Percentiles rank a stretch among this genome's conserved stretches.
phyloP scores from a whole-genome alignment of 331 rosid genomes.

The Telfairia occidentalis region DNA sequence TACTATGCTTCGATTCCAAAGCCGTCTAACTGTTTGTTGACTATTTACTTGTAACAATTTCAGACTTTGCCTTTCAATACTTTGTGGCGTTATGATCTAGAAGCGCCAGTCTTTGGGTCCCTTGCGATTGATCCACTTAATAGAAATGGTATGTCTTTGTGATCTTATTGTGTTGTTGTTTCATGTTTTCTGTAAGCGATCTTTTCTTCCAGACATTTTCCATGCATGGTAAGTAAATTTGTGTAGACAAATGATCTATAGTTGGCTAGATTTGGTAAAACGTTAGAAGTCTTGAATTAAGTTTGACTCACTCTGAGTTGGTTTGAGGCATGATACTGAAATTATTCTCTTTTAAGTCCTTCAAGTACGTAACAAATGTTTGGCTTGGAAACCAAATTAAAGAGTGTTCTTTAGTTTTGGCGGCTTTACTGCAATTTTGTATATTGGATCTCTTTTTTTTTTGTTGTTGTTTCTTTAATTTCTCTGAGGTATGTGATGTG shows the following conservation, averaged over 20 bases:
- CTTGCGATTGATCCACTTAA: constrained; percentile 35
- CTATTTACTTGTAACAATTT: not conserved
- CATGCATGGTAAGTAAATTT: not conserved
- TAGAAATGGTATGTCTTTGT: constrained; percentile 41
- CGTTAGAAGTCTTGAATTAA: not conserved
- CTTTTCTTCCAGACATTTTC: not conserved
- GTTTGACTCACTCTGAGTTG: not conserved
- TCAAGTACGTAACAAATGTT: not conserved
- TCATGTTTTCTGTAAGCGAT: constrained; percentile 1
- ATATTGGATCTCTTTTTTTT: not conserved
- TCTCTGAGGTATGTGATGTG: not conserved
- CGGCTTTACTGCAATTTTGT: not conserved
- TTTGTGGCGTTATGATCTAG: constrained; percentile 55
- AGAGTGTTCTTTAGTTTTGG: not conserved
- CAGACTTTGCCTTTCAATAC: constrained; percentile 53
- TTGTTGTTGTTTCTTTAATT: not conserved
- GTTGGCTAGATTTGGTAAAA: not conserved
- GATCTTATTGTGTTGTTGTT: constrained; percentile 14
- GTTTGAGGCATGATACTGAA: not conserved
- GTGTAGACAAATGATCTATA: not conserved
- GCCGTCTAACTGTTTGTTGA: not conserved
- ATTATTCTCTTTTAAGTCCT: not conserved
- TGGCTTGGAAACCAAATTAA: not conserved
- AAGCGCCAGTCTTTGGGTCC: constrained; percentile 81
- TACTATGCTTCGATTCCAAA: not conserved